These are phyloP conservation scores for Skeletonema menzelii DNA, from an alignment of 108 stramenopile genomes.

Conservation along the genomic window DNA sequence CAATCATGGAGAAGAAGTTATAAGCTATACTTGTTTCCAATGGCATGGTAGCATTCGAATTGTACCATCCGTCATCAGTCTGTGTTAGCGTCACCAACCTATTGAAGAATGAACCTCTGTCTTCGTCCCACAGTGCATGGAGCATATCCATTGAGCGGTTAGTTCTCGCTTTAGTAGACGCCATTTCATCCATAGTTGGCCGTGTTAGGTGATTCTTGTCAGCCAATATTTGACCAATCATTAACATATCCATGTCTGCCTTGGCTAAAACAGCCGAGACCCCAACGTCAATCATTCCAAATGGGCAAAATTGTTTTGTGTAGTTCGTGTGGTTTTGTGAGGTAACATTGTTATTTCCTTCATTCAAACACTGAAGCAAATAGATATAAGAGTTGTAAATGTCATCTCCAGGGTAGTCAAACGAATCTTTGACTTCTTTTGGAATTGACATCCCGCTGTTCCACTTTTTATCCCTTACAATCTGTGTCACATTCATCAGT, in stretches of 20 bases:
- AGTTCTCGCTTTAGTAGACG: conserved; percentile 9
- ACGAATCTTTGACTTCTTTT: conserved; percentile 29
- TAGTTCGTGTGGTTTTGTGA: conserved; percentile 3
- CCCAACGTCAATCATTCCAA: conserved; percentile 60
- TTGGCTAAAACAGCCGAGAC: conserved; percentile 50
- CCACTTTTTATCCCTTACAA: conserved; percentile 24
- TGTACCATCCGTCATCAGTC: conserved; percentile 7
- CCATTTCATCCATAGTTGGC: conserved; percentile 4
- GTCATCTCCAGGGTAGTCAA: conserved; percentile 48
- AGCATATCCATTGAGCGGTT: conserved; percentile 21
- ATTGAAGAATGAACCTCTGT: conserved; percentile 34
- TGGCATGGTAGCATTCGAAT: conserved; percentile 5
- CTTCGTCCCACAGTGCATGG: conserved; percentile 38
- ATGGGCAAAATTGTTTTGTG: conserved; percentile 20
- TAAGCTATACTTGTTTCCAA: conserved; percentile 30
- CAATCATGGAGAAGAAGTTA: conserved; percentile 40
- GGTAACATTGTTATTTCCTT: background rate
- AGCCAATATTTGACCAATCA: conserved; percentile 38
- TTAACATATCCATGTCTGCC: conserved; percentile 44
- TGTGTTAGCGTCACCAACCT: conserved; percentile 10
- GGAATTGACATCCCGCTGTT: conserved; percentile 33
- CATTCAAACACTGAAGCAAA: conserved; percentile 36
- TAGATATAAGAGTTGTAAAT: conserved; percentile 46
- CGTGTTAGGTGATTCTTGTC: conserved; percentile 29
- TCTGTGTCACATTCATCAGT: conserved; percentile 25